Conservation (phyloP, 2,329 filamentous ascomycete species). For the Aspergillus sclerotialis region DNA sequence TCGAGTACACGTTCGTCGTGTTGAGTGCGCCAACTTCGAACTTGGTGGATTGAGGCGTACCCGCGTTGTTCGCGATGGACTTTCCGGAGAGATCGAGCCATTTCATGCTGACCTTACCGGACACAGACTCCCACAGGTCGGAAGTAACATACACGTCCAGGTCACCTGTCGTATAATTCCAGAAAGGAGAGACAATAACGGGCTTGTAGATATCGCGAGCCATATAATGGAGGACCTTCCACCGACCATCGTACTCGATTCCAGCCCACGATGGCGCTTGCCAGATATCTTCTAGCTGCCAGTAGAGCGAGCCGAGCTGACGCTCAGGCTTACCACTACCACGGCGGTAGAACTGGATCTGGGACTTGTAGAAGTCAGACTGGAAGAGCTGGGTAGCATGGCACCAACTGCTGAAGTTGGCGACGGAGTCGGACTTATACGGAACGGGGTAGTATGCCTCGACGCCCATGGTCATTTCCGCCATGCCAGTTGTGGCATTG, state of each 20-base stretch:
- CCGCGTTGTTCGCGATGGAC: slow-evolving; percentile 29
- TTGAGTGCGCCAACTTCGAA: slow-evolving; percentile 48
- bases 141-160: slow-evolving; percentile 51
- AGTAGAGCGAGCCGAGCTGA: slow-evolving; percentile 55
- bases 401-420: slow-evolving; percentile 57
- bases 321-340: slow-evolving; percentile 52
- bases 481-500: slow-evolving; percentile 30
- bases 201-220: slow-evolving; percentile 52
- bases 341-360: slow-evolving; percentile 56
- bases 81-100: slow-evolving; percentile 49
- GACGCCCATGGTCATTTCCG: slow-evolving; percentile 53
- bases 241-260: slow-evolving; percentile 56
- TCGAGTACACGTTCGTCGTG: slow-evolving; percentile 41
- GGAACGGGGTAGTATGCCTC: slow-evolving; percentile 52
- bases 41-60: slow-evolving; percentile 21
- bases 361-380: slow-evolving; percentile 53
- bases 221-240: slow-evolving; percentile 56
- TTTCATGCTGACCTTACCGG: slow-evolving; percentile 41
- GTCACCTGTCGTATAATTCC: slow-evolving; percentile 43
- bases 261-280: slow-evolving; percentile 58
- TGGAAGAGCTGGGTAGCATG: slow-evolving; percentile 59
- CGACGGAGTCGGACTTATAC: slow-evolving; percentile 44
- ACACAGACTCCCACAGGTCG: slow-evolving; percentile 48
- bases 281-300: slow-evolving; percentile 61
- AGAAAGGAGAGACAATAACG: slow-evolving; percentile 54